phyloP scores from a whole-genome alignment of 2,329 filamentous ascomycete species.

The Ophiostoma triangulosporum region DNA sequence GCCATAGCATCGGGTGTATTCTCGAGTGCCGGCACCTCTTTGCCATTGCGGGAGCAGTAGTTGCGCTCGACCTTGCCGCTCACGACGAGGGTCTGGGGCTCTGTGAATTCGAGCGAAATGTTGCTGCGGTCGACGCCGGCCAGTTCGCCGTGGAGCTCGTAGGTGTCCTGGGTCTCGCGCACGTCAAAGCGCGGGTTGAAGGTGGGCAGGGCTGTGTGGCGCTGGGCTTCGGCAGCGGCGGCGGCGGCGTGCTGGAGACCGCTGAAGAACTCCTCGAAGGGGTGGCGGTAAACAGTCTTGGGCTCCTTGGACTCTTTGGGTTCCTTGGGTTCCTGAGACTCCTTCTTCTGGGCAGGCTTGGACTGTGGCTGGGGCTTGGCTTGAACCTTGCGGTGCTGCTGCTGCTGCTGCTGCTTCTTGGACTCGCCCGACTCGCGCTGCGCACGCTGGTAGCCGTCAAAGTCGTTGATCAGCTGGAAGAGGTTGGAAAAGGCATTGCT shows the following conservation, averaged over 20 bases:
- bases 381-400: slow-evolving; percentile 9
- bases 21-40: background rate
- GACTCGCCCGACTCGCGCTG: slow-evolving; percentile 20
- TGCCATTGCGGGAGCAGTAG: background rate
- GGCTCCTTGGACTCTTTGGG: background rate
- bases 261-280: background rate
- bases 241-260: background rate
- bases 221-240: background rate
- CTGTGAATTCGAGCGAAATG: slow-evolving; percentile 65
- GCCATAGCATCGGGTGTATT: slow-evolving; percentile 4
- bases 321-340: background rate
- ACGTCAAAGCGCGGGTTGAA: slow-evolving; percentile 72
- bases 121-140: slow-evolving; percentile 63
- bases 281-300: background rate
- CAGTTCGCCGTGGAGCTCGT: slow-evolving; percentile 70
- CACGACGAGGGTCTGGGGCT: slow-evolving; percentile 58
- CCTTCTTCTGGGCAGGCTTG: background rate
- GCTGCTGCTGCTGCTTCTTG: background rate
- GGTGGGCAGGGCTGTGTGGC: slow-evolving; percentile 21
- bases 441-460: slow-evolving; percentile 43
- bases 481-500: slow-evolving; percentile 23
- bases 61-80: slow-evolving; percentile 54
- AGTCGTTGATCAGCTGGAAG: slow-evolving; percentile 50
- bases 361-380: slow-evolving; percentile 5
- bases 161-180: slow-evolving; percentile 52